These are phyloP conservation scores for Aristolochia fimbriata DNA, from an alignment of 164 flowering plant genomes.

Conservation along the genomic window DNA sequence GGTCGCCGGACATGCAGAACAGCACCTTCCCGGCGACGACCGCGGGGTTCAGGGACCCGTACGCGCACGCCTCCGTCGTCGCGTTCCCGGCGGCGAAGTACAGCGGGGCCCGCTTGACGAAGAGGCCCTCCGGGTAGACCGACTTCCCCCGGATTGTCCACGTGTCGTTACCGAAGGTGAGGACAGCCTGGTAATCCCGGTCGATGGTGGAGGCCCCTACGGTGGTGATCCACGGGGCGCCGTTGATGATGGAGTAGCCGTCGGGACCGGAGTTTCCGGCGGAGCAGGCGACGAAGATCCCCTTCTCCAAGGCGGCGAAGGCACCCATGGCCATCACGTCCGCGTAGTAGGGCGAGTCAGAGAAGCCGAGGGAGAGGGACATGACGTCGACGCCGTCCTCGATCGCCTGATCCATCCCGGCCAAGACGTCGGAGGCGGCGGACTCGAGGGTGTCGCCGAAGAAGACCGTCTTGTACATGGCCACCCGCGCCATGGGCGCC, in stretches of 20 bases:
- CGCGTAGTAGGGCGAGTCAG: not conserved
- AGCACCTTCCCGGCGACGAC: conserved; percentile 27
- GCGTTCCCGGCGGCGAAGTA: conserved; percentile 25
- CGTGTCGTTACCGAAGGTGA: conserved; percentile 10
- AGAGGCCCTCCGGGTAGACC: conserved; percentile 21
- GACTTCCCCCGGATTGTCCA: conserved; percentile 20
- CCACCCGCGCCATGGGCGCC: conserved; percentile 5
- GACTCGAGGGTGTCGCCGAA: not conserved
- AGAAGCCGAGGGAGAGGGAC: conserved; percentile 13
- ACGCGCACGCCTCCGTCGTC: conserved; percentile 19
- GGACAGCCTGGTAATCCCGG: conserved; percentile 9
- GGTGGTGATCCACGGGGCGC: conserved; percentile 21
- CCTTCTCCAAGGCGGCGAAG: conserved; percentile 17
- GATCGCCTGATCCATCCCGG: conserved; percentile 18
- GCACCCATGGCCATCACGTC: conserved; percentile 10
- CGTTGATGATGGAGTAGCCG: conserved; percentile 7
- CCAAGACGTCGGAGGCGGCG: conserved; percentile 5
- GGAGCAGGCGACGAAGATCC: conserved; percentile 18
- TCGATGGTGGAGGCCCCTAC: conserved; percentile 17
- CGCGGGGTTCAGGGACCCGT: conserved; percentile 11
- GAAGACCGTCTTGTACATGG: conserved; percentile 11
- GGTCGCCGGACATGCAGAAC: conserved; percentile 15
- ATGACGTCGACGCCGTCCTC: conserved; percentile 16
- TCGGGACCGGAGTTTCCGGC: conserved; percentile 14
- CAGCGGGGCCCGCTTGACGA: conserved; percentile 14